Evolutionary conservation across 2,329 filamentous ascomycete species (phyloP).

Genomic region (Phaeosphaeriaceae sp.): DNA sequence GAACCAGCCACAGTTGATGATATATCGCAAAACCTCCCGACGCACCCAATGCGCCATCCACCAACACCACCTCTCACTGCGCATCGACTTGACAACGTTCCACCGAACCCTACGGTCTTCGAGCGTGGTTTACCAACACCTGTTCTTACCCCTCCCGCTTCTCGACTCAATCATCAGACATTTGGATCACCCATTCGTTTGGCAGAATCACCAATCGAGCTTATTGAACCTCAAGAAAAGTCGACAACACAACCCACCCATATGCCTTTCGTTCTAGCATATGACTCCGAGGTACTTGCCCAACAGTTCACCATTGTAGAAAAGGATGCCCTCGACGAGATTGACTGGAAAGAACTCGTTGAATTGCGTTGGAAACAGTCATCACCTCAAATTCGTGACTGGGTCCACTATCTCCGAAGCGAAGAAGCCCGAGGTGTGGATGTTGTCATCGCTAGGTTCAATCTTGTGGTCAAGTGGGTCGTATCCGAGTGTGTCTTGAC

Average conservation of each 20-base stretch:
- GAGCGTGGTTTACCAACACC: constrained; percentile 47
- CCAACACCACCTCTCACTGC: constrained; percentile 53
- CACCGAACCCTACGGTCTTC: constrained; percentile 38
- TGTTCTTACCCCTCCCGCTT: constrained; percentile 45
- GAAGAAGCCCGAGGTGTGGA: constrained; percentile 77
- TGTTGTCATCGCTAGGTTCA: constrained; percentile 84
- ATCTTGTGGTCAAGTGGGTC: constrained; percentile 87
- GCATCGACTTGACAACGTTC: constrained; percentile 34
- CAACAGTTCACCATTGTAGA: constrained; percentile 87
- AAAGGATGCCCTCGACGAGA: constrained; percentile 83
- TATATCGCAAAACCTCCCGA: constrained; percentile 34
- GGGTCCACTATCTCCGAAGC: constrained; percentile 80
- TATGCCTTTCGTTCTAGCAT: constrained; percentile 80
- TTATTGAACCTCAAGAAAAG: constrained; percentile 27
- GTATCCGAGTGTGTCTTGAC: constrained; percentile 81
- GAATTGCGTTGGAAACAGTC: constrained; percentile 82
- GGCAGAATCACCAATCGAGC: constrained; percentile 29
- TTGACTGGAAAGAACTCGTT: constrained; percentile 87
- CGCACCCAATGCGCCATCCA: constrained; percentile 47
- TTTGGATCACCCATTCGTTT: constrained; percentile 26
- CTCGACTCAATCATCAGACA: constrained; percentile 29
- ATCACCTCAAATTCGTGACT: constrained; percentile 71
- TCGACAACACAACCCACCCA: constrained; percentile 52
- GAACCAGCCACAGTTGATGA: constrained; percentile 48
- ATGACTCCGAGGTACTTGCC: constrained; percentile 78